Percentiles rank a stretch among this genome's conserved stretches.
Evolutionary conservation across 495 filamentous ascomycete genomes (phyloP).

Genomic region (Penicillium antarcticum): DNA sequence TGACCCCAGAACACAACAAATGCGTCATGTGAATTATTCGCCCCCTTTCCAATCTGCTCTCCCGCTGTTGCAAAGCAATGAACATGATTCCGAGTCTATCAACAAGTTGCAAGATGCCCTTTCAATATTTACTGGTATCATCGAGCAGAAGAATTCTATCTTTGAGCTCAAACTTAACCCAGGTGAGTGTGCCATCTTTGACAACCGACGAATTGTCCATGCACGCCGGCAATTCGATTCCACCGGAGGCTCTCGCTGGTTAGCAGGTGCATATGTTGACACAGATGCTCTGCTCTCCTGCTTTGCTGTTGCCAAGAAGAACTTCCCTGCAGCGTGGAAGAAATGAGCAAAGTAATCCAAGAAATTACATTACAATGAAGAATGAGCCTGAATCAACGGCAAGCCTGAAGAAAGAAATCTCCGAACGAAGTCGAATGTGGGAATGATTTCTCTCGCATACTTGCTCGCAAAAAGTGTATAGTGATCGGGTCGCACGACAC

Average conservation of each 20-base stretch:
- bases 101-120: constrained; percentile 36
- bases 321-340: constrained; percentile 13
- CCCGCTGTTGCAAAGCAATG: constrained; percentile 7
- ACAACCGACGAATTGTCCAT: constrained; percentile 77
- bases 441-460: no score
- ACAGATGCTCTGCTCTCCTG: constrained; percentile 59
- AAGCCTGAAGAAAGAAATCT: no score
- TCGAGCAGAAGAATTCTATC: constrained; percentile 48
- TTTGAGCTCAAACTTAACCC: constrained; percentile 70
- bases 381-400: no score
- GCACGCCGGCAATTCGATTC: constrained; percentile 70
- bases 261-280: constrained; percentile 82
- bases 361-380: no score
- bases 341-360: background rate
- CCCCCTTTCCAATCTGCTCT: constrained; percentile 63
- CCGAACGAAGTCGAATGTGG: no score
- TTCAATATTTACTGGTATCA: constrained; percentile 16
- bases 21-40: constrained; percentile 62
- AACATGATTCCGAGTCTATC: background rate
- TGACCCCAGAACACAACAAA: constrained; percentile 10
- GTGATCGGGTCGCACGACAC: no score
- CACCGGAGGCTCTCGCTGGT: constrained; percentile 57
- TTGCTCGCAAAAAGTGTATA: no score
- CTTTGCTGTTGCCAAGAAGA: constrained; percentile 37
- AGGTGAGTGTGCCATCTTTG: constrained; percentile 83